Evolutionary conservation across 2,329 filamentous ascomycete species (phyloP).

Genomic region (Malbranchea cinnamomea): DNA sequence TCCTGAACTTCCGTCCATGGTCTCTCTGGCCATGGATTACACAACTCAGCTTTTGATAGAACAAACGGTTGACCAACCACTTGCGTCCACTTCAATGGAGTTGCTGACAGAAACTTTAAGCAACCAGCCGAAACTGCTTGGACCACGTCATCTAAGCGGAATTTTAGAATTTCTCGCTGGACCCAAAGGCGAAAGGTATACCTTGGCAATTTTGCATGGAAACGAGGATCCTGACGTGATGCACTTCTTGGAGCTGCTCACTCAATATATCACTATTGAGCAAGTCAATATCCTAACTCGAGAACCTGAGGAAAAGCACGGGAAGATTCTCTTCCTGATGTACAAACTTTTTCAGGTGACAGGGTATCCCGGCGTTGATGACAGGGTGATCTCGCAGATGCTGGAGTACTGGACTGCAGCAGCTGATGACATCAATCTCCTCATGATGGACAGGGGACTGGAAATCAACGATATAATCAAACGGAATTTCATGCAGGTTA

Average conservation of each 20-base stretch:
- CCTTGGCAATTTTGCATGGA: slow-evolving; percentile 19
- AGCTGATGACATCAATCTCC: slow-evolving; percentile 24
- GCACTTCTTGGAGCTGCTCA: slow-evolving; percentile 25
- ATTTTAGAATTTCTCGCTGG: slow-evolving; percentile 22
- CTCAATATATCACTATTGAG: slow-evolving; percentile 21
- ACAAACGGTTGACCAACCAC: slow-evolving; percentile 10
- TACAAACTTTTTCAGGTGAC: slow-evolving; percentile 26
- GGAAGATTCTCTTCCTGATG: slow-evolving; percentile 20
- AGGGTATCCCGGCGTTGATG: slow-evolving; percentile 27
- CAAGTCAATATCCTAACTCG: slow-evolving; percentile 16
- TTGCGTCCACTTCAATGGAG: slow-evolving; percentile 20
- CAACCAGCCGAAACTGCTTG: slow-evolving; percentile 16
- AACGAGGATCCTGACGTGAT: slow-evolving; percentile 25
- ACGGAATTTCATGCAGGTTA: slow-evolving; percentile 24
- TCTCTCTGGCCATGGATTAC: slow-evolving; percentile 6
- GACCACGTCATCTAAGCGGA: slow-evolving; percentile 14
- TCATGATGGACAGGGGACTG: slow-evolving; percentile 16
- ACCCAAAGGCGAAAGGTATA: slow-evolving; percentile 19
- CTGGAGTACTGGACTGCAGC: slow-evolving; percentile 30
- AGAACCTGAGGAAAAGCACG: slow-evolving; percentile 18
- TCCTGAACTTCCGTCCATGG: slow-evolving; percentile 2
- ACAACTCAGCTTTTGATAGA: slow-evolving; percentile 12
- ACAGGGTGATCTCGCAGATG: slow-evolving; percentile 21
- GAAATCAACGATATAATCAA: slow-evolving; percentile 19
- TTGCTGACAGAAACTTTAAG: slow-evolving; percentile 21